phyloP scores from a whole-genome alignment of 1,139 yeast species.

The Candida sp. region DNA sequence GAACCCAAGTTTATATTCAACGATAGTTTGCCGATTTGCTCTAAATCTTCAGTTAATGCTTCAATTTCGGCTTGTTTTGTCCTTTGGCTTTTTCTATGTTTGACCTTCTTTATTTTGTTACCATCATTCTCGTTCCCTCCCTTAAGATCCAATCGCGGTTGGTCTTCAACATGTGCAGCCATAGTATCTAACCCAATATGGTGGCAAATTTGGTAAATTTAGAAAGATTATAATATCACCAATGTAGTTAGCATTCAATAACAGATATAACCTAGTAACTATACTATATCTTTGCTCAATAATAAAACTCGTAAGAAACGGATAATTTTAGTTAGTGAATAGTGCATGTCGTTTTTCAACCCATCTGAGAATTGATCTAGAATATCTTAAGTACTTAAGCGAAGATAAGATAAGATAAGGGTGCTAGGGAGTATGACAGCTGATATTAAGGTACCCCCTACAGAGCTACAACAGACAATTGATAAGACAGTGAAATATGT shows the following conservation, averaged over 20 bases:
- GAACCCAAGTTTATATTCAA: slow-evolving; percentile 21
- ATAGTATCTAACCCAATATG: background rate
- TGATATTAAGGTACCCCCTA: slow-evolving; percentile 54
- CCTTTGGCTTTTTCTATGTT: background rate
- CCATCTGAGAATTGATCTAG: background rate
- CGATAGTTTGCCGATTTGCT: slow-evolving; percentile 36
- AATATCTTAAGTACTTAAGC: too few relatives aligned
- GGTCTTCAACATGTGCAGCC: background rate
- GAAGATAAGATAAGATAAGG: background rate
- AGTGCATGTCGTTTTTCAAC: background rate
- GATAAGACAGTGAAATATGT: slow-evolving; percentile 76
- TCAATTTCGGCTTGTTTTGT: slow-evolving; percentile 19
- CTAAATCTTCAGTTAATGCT: slow-evolving; percentile 40
- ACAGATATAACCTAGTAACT: too few relatives aligned
- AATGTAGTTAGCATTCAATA: too few relatives aligned
- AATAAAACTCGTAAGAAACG: background rate
- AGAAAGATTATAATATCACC: background rate
- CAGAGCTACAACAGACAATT: slow-evolving; percentile 52
- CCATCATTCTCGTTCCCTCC: background rate
- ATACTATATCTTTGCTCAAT: background rate
- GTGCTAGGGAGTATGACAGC: slow-evolving; percentile 9
- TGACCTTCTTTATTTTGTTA: background rate
- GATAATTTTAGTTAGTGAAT: background rate
- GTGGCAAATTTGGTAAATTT: background rate
- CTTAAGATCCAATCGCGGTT: background rate